Base-by-base conservation (phyloP, 495 filamentous ascomycete genomes). In the Viridothelium virens region DNA sequence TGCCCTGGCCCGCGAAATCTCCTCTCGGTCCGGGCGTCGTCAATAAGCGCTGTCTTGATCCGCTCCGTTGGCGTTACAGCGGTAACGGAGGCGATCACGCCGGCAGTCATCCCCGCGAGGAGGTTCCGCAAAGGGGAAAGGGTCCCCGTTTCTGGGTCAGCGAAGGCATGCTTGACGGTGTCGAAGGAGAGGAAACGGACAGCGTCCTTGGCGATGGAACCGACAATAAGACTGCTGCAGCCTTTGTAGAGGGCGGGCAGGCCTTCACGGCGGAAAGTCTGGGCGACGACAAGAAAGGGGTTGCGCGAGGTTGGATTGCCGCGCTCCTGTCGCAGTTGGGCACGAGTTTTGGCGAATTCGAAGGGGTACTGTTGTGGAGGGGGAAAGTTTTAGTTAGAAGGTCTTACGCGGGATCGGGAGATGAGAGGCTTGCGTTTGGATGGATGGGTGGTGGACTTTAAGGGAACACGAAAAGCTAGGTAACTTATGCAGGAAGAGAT, bases 1-100 rank as follows among this genome's bases (percentile, higher is more conserved):
- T 89, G 85, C 11, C 76, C 14, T 0, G 79, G 74, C 0, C 79
- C 83, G 2, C 70, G 76, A 70, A 85, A 88, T 38, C 82, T 77
- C 38, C 78, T 79, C 31, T 73, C 70, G 1, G 71, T 76, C 25
- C 84, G 74, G 2, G 87, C 86, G 70, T 89, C 86, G 69, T 89
- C 86, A 56, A 89, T 89, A 68, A 89, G 70, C 2, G 86, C 87
- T 0, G 86, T 89, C 69, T 89, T 89, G 71, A 89, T 83, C 61
- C 86, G 77, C 72, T 89, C 86, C 0, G 83, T 85, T 0, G 87
- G 86, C 33, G 86, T 89, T 2, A 89, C 87, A 25, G 84, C 82
- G 7, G 79, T 73, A 2, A 87, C 75, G 59, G 80, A 84, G 7
- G 86, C 86, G 0, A 84, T 79, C 2, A 85, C 78, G 2, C 87